These are phyloP conservation scores for Grammothele lineata DNA, from an alignment of 768 basidiomycete species.

Conservation along the genomic window DNA sequence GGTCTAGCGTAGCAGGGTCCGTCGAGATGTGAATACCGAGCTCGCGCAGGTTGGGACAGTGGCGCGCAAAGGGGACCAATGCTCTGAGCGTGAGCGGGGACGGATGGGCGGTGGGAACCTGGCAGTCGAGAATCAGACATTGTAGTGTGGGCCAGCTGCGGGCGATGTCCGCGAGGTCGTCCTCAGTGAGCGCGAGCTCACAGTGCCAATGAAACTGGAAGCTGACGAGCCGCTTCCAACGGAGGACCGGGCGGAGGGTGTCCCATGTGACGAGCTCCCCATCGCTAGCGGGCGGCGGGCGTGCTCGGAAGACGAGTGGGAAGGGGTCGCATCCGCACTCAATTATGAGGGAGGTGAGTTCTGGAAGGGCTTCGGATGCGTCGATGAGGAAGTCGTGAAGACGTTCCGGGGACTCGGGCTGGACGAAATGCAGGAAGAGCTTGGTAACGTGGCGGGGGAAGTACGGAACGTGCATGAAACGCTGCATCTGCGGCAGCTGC, in stretches of 20 bases:
- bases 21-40: conserved; percentile 36
- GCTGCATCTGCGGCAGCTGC: conserved; percentile 39
- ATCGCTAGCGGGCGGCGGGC: not conserved
- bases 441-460: conserved; percentile 45
- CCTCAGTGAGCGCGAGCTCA: conserved; percentile 22
- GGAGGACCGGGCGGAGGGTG: conserved; percentile 34
- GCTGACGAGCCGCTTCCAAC: conserved; percentile 24
- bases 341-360: conserved; percentile 41
- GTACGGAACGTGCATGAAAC: conserved; percentile 40
- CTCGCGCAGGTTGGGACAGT: conserved; percentile 33
- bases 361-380: conserved; percentile 43
- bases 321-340: conserved; percentile 17
- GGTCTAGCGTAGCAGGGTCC: conserved; percentile 14
- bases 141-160: conserved; percentile 24
- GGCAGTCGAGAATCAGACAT: conserved; percentile 20
- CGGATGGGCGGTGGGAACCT: conserved; percentile 3
- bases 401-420: conserved; percentile 38
- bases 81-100: conserved; percentile 34
- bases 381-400: conserved; percentile 41
- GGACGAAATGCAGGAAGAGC: conserved; percentile 49
- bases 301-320: conserved; percentile 9
- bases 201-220: conserved; percentile 31
- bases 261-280: conserved; percentile 30
- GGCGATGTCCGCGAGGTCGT: conserved; percentile 28
- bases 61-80: conserved; percentile 35